A percentile compares a stretch with the other conserved stretches of the same genome.
These are phyloP conservation scores for Scedosporium apiospermum DNA, from an alignment of 2,329 filamentous ascomycete genomes.

Conservation along the genomic window DNA sequence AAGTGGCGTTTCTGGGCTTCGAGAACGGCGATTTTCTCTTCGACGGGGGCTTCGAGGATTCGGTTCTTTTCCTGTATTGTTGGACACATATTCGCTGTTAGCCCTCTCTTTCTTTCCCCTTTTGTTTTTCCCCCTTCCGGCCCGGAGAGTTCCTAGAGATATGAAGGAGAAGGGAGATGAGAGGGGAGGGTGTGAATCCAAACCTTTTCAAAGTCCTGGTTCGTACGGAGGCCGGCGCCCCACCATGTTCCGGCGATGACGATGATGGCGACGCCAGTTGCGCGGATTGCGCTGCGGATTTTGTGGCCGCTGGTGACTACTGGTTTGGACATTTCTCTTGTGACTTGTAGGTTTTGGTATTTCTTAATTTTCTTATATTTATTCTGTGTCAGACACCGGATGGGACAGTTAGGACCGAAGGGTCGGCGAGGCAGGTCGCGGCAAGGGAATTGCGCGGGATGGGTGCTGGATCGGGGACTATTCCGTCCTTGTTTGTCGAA, in stretches of 20 bases:
- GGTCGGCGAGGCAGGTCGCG: too few species aligned
- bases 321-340: neutral
- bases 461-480: too few species aligned
- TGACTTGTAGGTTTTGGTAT: neutral
- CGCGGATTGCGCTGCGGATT: slow-evolving; percentile 15
- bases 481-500: too few species aligned
- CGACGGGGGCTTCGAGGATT: slow-evolving; percentile 27
- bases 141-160: neutral
- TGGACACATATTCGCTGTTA: neutral
- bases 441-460: too few species aligned
- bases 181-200: slow-evolving; percentile 1
- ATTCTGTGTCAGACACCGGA: too few species aligned
- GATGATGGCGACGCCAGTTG: slow-evolving; percentile 35
- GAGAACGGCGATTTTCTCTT: slow-evolving; percentile 35
- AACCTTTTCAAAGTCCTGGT: slow-evolving; percentile 36
- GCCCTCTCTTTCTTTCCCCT: neutral
- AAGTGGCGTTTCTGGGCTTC: slow-evolving; percentile 31
- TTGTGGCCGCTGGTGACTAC: neutral
- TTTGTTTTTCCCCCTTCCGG: neutral
- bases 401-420: too few species aligned
- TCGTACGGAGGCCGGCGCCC: slow-evolving; percentile 38
- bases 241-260: slow-evolving; percentile 37
- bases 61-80: slow-evolving; percentile 18
- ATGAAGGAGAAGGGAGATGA: neutral
- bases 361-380: neutral